These are phyloP conservation scores for Boletus semigastroideus DNA, from an alignment of 1,284 basidiomycete genomes.

Conservation along the genomic window DNA sequence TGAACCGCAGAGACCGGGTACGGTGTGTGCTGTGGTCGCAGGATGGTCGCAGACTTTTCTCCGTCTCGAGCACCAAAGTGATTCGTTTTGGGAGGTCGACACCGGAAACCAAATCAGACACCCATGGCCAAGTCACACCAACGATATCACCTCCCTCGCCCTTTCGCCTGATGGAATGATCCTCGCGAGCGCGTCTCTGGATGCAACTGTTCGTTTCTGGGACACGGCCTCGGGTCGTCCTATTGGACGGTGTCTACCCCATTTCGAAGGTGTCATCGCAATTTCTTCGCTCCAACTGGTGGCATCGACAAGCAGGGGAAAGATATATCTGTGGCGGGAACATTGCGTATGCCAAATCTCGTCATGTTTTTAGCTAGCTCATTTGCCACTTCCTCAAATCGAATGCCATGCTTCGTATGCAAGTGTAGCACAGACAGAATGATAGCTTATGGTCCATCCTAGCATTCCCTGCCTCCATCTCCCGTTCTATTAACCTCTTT, in stretches of 20 bases:
- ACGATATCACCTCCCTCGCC: neutral
- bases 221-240: neutral
- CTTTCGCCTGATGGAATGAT: conserved; percentile 12
- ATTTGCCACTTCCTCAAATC: too few relatives aligned
- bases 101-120: neutral
- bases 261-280: accelerated
- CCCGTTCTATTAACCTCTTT: too few relatives aligned
- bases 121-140: neutral
- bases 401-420: too few relatives aligned
- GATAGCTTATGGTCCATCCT: too few relatives aligned
- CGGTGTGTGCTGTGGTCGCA: neutral
- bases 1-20: neutral
- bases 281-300: conserved; percentile 11
- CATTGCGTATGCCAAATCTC: neutral
- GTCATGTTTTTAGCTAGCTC: neutral
- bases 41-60: neutral
- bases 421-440: too few relatives aligned
- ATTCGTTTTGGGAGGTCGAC: neutral
- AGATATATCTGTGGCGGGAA: neutral
- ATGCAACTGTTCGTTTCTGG: conserved; percentile 17
- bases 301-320: neutral
- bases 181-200: conserved; percentile 7
- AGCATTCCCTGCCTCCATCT: too few relatives aligned
- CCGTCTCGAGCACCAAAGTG: neutral
- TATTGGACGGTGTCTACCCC: neutral